Base-by-base conservation (phyloP, 2,329 filamentous ascomycete species). In the Claviceps arundinis region DNA sequence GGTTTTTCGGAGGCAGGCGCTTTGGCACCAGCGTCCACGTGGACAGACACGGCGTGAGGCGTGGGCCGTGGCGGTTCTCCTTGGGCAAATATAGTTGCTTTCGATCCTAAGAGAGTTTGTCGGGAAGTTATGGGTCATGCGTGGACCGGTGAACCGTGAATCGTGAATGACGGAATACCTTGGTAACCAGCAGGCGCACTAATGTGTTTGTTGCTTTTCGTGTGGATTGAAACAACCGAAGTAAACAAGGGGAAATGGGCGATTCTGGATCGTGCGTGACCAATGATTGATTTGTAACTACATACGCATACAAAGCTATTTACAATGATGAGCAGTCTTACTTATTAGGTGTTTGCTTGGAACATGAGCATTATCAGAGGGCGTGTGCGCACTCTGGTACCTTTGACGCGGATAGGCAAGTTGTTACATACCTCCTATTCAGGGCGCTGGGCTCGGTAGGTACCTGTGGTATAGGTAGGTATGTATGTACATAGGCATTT, bases 51-150 rank as follows among this genome's bases (percentile, higher is more conserved):
- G 75, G 74, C 46, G 63, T 76, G 7, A 71, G 68, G 48, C 69
- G 72, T 11, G 75, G 74, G 2, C 73, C 73, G 3, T 77, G 73
- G 72, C 66, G 74, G 44, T 72, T 77, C 60, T 71, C 70, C 48
- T 64, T 75, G 43, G 71, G 73, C 55, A 69, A 65, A 45, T 76
- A 75, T 61, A 74, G 68, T 67, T 78, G 75, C 65, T 78, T 78
- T 68, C 52, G 52, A 41, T 46, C 49, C 22, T 50, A 17, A 44
- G 11, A 7, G 46, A 34, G 34, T 24, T 9, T 37, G 37, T 26
- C 47, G 47, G 19, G 34, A 37, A 19, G 19, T n/a, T 13, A n/a
- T 19, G 17, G 17, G 34, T 16, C 45, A 47, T 47, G 8, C 14
- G 11, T 3, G 8, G 22, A 30, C 14, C 4, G 11, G 5, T 34